Evolutionary conservation across 305 asterid genomes (phyloP).

Genomic region (Solanum hybrid): DNA sequence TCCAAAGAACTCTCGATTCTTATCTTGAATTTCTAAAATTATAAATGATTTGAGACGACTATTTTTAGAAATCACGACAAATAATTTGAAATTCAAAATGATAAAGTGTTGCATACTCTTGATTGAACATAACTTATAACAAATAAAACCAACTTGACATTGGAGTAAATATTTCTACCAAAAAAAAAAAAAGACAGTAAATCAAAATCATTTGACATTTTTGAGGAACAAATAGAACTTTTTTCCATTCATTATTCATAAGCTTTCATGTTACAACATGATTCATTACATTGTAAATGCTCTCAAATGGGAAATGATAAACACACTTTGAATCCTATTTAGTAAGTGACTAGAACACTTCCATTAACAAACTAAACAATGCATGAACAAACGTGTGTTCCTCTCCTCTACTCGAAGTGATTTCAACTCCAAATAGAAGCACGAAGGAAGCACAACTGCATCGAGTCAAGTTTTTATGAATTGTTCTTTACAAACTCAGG

Average conservation of each 20-base stretch:
- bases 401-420: neutral
- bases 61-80: neutral
- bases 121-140: neutral
- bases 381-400: neutral
- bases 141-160: neutral
- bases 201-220: neutral
- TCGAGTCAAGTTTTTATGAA: neutral
- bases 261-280: neutral
- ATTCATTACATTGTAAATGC: neutral
- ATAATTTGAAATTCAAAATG: neutral
- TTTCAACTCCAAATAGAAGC: neutral
- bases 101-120: neutral
- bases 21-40: neutral
- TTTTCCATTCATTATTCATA: neutral
- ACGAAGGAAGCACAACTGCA: neutral
- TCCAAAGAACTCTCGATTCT: neutral
- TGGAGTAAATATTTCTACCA: neutral
- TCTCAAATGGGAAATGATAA: neutral
- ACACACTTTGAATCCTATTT: neutral
- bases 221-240: neutral
- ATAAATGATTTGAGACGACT: neutral
- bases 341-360: neutral
- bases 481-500: neutral
- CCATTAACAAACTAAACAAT: neutral
- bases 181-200: neutral